Evolutionary conservation across 2,329 filamentous ascomycete species (phyloP).

Genomic region (Aspergillus spinulosporus): DNA sequence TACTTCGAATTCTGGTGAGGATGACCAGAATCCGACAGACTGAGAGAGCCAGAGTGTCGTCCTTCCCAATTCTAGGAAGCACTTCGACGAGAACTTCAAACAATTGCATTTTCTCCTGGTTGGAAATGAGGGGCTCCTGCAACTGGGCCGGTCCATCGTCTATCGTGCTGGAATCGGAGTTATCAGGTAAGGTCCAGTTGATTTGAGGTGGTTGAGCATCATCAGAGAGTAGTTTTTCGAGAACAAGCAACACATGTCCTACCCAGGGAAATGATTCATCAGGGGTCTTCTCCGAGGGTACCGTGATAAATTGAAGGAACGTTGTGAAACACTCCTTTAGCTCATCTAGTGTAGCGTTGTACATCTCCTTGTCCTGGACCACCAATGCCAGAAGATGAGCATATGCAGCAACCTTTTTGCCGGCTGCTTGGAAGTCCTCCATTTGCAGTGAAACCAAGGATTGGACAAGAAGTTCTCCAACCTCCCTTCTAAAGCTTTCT

Average conservation of each 20-base stretch:
- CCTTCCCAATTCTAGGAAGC: slow-evolving; percentile 82
- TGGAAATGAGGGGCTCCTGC: slow-evolving; percentile 63
- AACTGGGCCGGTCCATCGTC: slow-evolving; percentile 58
- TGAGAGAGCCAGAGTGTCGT: slow-evolving; percentile 79
- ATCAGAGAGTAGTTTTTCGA: slow-evolving; percentile 86
- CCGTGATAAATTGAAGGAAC: slow-evolving; percentile 76
- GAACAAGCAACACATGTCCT: slow-evolving; percentile 81
- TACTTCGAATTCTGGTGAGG: slow-evolving; percentile 73
- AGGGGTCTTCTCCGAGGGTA: slow-evolving; percentile 61
- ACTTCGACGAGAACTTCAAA: slow-evolving; percentile 79
- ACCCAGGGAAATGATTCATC: slow-evolving; percentile 92
- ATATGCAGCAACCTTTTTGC: slow-evolving; percentile 80
- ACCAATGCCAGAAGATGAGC: slow-evolving; percentile 88
- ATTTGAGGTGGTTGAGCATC: slow-evolving; percentile 78
- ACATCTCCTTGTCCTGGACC: slow-evolving; percentile 79
- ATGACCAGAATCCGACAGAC: slow-evolving; percentile 82
- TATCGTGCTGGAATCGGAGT: slow-evolving; percentile 49
- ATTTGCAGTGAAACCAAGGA: slow-evolving; percentile 71
- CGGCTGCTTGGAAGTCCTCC: slow-evolving; percentile 56
- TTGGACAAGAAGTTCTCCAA: slow-evolving; percentile 78
- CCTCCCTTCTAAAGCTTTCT: slow-evolving; percentile 64
- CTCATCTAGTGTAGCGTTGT: slow-evolving; percentile 70
- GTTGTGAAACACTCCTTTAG: slow-evolving; percentile 74
- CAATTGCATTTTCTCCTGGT: slow-evolving; percentile 67
- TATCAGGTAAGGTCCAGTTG: slow-evolving; percentile 63